Base-by-base conservation (phyloP, 2,329 filamentous ascomycete genomes). In the Chrysosporium keratinophilum region DNA sequence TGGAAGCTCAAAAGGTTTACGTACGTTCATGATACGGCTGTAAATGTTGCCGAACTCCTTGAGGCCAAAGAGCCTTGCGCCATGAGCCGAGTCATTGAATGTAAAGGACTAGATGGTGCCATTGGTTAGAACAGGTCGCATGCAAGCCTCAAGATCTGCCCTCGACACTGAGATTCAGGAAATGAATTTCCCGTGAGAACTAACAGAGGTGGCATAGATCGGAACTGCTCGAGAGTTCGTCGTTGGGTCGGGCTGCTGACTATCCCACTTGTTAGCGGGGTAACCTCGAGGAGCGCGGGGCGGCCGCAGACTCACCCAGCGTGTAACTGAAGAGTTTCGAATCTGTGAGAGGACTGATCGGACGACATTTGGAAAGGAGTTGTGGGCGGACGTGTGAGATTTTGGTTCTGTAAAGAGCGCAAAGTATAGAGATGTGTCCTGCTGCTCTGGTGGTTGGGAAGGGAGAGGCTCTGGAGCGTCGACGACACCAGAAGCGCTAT, bases 31-130 rank as follows among this genome's bases (percentile, higher is more conserved):
- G 64, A 98, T 89, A 60, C 93, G 88, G 69, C 85, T 93, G 78
- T 98, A 98, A 70, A 97, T 95, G 74, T 97, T 97, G 72, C 90
- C 93, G 64, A 88, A 86, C 74, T 97, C 89, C 76, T 97, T 94
- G 71, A 98, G 87, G 67, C 88, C 87, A 68, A 98, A 98, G 41
- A 98, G 84, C 69, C 89, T 84, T 54, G 93, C 93, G 58, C 88
- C 93, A 66, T 97, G 93, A 48, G 89, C 91, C 50, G 88, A 95
- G 75, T 97, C 88, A 80, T 97, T 85, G 80, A 98, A 98, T 51
- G 82, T 82, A 72, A 77, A 98, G 65, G 88, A 95, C 85, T 89
- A 60, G 15, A 56, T 43, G 1, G 10, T 14, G 42, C 14, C 12
- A 44, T 31, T 39, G 19, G 34, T 42, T 20, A 48, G 41, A 14